phyloP scores from a whole-genome alignment of 2,329 filamentous ascomycete species.

The Simplicillium aogashimaense region DNA sequence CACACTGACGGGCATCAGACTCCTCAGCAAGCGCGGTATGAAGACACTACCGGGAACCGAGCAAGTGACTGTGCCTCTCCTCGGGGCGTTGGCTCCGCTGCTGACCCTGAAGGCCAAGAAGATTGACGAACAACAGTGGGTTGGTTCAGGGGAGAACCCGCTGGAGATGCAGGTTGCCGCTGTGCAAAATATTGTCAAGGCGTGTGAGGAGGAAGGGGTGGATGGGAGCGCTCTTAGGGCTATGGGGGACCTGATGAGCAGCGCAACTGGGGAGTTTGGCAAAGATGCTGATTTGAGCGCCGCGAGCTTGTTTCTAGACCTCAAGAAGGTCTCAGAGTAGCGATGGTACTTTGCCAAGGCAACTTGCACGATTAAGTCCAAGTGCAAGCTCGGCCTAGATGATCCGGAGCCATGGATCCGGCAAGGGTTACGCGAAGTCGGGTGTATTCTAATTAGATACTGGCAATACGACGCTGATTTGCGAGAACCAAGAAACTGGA shows the following conservation, averaged over 20 bases:
- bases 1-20: slow-evolving; percentile 12
- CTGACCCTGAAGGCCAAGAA: slow-evolving; percentile 10
- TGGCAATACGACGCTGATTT: too few relatives aligned
- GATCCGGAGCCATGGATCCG: too few relatives aligned
- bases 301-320: too few relatives aligned
- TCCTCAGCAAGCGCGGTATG: slow-evolving; percentile 10
- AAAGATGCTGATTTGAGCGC: too few relatives aligned
- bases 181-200: slow-evolving; percentile 12
- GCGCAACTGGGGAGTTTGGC: too few relatives aligned
- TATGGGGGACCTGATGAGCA: slow-evolving; percentile 11
- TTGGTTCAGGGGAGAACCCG: slow-evolving; percentile 15
- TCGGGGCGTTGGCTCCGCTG: slow-evolving; percentile 15
- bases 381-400: too few relatives aligned
- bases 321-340: too few relatives aligned
- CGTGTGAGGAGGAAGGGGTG: slow-evolving; percentile 3
- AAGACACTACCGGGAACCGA: slow-evolving; percentile 4
- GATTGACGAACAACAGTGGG: slow-evolving; percentile 13
- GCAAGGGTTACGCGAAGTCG: too few relatives aligned
- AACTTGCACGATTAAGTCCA: too few relatives aligned
- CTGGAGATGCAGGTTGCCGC: slow-evolving; percentile 14
- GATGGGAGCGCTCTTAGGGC: slow-evolving; percentile 4
- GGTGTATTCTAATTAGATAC: too few relatives aligned
- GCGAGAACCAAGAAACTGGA: too few relatives aligned
- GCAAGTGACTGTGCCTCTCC: slow-evolving; percentile 12
- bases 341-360: too few relatives aligned